Base-by-base conservation (phyloP, 2,329 filamentous ascomycete genomes). In the Cordyceps fumosorosea region DNA sequence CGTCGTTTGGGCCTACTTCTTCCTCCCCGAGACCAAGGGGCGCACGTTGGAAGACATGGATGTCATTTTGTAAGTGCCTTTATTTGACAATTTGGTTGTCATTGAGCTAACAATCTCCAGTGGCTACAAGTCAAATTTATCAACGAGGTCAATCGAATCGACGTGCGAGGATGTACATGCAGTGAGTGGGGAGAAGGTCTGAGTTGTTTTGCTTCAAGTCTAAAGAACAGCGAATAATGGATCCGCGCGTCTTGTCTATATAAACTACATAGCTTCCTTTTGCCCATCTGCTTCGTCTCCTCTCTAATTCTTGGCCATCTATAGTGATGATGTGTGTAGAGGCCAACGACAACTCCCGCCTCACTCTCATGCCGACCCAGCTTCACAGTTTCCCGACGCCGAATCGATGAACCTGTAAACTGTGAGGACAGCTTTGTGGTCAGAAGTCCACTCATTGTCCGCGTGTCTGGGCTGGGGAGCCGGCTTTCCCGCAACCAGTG, bases 401-500 rank as follows among this genome's bases (percentile, higher is more conserved):
- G 29, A 7, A 7, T 29, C 29, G 8, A 29, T 6, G 29, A 29
- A 29, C 29, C 29, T 66, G 54, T 72, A 75, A 26, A 64, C 69
- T 1, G 72, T 70, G 63, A 72, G 62, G 7, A 75, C 72, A 8
- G 71, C 69, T 16, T 69, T 70, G 55, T 78, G 76, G 65, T 78
- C 76, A 3, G 75, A 74, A 11, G 75, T 72, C 76, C 76, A 78
- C 66, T 78, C 74, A 22, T 78, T 78, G 12, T 76, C 60, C 53
- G 65, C 57, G 32, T 77, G 70, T 55, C 74, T 63, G 0, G 76
- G 76, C 52, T 70, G 62, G 2, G 74, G 64, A 51, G 66, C 69
- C 0, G 76, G 76, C 1, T 70, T 64, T 1, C 76, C 76, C 0
- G 72, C 69, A 0, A 78, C 67, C 0, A 74, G 12, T 0, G 66